Base-by-base conservation (phyloP, 305 asterid species). In the Striga hermonthica region DNA sequence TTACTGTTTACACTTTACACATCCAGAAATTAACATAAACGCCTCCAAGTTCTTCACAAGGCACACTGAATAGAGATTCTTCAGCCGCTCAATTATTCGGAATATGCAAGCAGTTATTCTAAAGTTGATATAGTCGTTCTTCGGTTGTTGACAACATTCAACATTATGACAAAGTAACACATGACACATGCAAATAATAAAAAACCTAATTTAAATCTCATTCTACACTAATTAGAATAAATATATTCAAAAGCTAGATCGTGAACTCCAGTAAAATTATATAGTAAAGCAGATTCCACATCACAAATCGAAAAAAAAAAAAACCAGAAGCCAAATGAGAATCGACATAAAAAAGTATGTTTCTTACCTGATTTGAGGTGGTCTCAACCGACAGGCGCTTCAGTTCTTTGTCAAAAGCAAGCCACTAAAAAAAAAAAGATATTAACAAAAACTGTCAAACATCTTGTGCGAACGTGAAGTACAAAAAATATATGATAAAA, bases 381-480 rank as follows among this genome's bases (percentile, higher is more conserved):
- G 93, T 83, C 66, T 87, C 90, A 54, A 87, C 68, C 77, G 82
- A 83, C 56, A 82, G 86, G 16, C 72, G 81, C 81, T 87, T 87
- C 57, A 80, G 55, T 65, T 85, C 88, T 69, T 79, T 87, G 77
- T 87, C 93, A 75, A 78, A 44, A 41, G 79, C 90, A 47, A 87
- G 90, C 95, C 95, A 87, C 93, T 87, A 75, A 37, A 76, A 72
- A 73, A 12, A 38, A 36, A 5, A 53, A 3, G n/a, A 1, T 6
- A 36, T 58, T 38, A 12, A 4, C 48, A 58, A 13, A 5, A 4
- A 0, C 35, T 34, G 15, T 9, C 9, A 8, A 34, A 9, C 43
- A 34, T n/a, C 15, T 4, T 4, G 5, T 34, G 40, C 16, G 5
- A 56, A 56, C 61, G 35, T 34, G 16, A 14, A 56, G 9, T 31